Evolutionary conservation across 2,329 filamentous ascomycete genomes (phyloP).

Genomic region (Paecilomyces sp.): DNA sequence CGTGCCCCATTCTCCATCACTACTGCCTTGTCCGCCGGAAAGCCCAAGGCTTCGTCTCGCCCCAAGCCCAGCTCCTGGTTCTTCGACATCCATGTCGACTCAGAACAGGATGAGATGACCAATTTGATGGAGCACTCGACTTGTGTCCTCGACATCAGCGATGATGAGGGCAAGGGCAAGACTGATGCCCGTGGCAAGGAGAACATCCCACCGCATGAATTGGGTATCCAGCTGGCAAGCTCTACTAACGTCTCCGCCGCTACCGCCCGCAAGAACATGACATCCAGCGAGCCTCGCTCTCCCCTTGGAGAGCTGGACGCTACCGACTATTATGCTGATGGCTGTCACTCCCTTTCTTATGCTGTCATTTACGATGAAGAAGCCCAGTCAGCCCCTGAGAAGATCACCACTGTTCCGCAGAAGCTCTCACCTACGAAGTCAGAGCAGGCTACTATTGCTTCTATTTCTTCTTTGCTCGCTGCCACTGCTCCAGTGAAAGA

Average conservation of each 20-base stretch:
- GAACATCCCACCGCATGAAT: slow-evolving; percentile 67
- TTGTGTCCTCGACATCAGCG: slow-evolving; percentile 77
- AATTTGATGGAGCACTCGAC: slow-evolving; percentile 91
- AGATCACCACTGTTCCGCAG: slow-evolving; percentile 8
- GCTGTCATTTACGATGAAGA: slow-evolving; percentile 58
- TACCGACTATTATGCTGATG: slow-evolving; percentile 60
- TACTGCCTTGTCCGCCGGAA: slow-evolving; percentile 58
- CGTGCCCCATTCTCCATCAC: slow-evolving; percentile 73
- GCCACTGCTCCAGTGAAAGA: slow-evolving; percentile 8
- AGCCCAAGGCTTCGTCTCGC: slow-evolving; percentile 39
- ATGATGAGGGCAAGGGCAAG: slow-evolving; percentile 63
- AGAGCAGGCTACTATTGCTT: slow-evolving; percentile 13
- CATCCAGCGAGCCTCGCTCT: slow-evolving; percentile 57
- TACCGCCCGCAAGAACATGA: slow-evolving; percentile 41
- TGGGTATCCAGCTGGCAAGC: slow-evolving; percentile 54
- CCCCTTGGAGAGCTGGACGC: slow-evolving; percentile 62
- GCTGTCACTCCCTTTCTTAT: slow-evolving; percentile 56
- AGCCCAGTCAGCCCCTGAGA: slow-evolving; percentile 16
- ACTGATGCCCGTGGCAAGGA: slow-evolving; percentile 73
- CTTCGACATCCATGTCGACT: slow-evolving; percentile 93
- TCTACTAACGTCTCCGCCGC: slow-evolving; percentile 15
- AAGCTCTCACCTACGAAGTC: slow-evolving; percentile 4
- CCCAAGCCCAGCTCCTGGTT: slow-evolving; percentile 57
- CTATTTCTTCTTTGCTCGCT: slow-evolving; percentile 18
- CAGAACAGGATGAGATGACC: slow-evolving; percentile 80